phyloP scores from a whole-genome alignment of 805 yeast species.

The Saccharomycopsis selenospora region DNA sequence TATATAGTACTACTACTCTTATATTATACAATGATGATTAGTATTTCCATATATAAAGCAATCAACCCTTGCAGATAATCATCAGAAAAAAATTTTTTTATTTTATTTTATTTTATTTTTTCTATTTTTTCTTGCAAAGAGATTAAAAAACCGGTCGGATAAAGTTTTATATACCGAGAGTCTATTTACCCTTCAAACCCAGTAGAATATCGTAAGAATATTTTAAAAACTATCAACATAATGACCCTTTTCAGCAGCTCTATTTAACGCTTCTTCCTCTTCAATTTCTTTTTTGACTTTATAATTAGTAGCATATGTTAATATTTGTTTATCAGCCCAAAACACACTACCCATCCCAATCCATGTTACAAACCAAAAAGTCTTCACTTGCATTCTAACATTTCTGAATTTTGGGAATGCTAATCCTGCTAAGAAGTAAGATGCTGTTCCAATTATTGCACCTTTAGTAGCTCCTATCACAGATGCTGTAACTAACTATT shows the following conservation, averaged over 20 bases:
- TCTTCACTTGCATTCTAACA: constrained; percentile 35
- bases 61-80: too few species aligned
- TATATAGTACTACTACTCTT: too few species aligned
- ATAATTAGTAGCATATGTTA: constrained; percentile 31
- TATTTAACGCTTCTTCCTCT: constrained; percentile 32
- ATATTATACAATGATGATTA: too few species aligned
- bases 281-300: constrained; percentile 30
- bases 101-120: too few species aligned
- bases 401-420: constrained; percentile 31
- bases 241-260: constrained; percentile 40
- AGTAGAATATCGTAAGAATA: too few species aligned
- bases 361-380: constrained; percentile 37
- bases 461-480: constrained; percentile 38
- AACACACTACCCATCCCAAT: constrained; percentile 35
- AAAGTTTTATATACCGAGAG: too few species aligned
- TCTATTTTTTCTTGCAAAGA: too few species aligned
- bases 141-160: too few species aligned
- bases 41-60: too few species aligned
- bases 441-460: constrained; percentile 31
- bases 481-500: constrained; percentile 32
- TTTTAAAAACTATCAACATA: constrained; percentile 18
- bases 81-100: too few species aligned
- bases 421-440: constrained; percentile 30
- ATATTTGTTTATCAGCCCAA: constrained; percentile 35
- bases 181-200: too few species aligned